Evolutionary conservation across 192 early-diverging fungal species (phyloP).

Genomic region (Martensiomyces pterosporus): DNA sequence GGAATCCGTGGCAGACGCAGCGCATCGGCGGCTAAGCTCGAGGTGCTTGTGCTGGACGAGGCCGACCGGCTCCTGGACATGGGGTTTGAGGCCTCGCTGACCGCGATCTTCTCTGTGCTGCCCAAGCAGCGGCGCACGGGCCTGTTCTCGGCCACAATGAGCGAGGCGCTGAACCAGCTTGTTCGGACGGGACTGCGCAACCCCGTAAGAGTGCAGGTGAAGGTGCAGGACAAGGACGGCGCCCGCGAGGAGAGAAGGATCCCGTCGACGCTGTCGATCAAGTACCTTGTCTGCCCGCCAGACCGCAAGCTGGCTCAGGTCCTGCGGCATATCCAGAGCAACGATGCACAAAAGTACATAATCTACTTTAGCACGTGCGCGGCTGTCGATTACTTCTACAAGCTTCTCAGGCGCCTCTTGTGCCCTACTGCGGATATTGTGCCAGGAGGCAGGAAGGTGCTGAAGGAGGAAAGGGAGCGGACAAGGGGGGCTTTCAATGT

Average conservation of each 20-base stretch:
- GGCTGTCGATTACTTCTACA: slow-evolving; percentile 92
- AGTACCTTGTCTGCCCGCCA: slow-evolving; percentile 72
- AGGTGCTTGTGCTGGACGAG: slow-evolving; percentile 90
- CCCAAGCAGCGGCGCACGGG: slow-evolving; percentile 95
- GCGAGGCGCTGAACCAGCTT: slow-evolving; percentile 77
- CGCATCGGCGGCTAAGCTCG: slow-evolving; percentile 71
- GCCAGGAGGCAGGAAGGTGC: slow-evolving; percentile 33
- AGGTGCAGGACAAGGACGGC: slow-evolving; percentile 62
- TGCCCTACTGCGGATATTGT: slow-evolving; percentile 16
- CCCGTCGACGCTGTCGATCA: slow-evolving; percentile 56
- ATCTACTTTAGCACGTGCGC: slow-evolving; percentile 96
- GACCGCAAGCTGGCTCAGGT: slow-evolving; percentile 80
- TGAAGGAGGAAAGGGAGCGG: slow-evolving; percentile 21
- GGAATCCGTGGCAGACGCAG: slow-evolving; percentile 35
- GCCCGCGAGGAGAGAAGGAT: slow-evolving; percentile 13
- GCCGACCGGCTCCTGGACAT: slow-evolving; percentile 91
- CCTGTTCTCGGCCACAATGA: slow-evolving; percentile 96
- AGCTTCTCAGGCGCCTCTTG: slow-evolving; percentile 48
- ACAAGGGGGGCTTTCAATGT: slow-evolving; percentile 10
- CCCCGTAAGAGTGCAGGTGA: slow-evolving; percentile 83
- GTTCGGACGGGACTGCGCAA: slow-evolving; percentile 87
- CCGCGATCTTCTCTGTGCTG: slow-evolving; percentile 69
- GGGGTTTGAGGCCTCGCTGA: slow-evolving; percentile 84
- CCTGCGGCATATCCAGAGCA: slow-evolving; percentile 57
- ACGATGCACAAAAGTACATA: slow-evolving; percentile 74